Percentiles rank a stretch among this genome's conserved stretches.
phyloP scores from a whole-genome alignment of 805 yeast species.

The Metschnikowia rubicola region DNA sequence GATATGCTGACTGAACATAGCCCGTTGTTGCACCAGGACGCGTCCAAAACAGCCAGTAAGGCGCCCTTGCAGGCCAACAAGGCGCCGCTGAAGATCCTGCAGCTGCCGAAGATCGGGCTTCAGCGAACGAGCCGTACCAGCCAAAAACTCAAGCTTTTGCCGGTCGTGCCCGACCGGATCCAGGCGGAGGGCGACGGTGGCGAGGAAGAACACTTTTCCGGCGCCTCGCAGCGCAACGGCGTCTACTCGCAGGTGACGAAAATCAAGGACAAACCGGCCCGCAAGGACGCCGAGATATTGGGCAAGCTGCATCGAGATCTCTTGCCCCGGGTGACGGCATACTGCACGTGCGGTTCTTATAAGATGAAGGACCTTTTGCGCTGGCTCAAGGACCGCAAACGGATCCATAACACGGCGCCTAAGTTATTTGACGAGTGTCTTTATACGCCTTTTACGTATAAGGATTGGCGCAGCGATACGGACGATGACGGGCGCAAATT shows the following conservation, averaged over 20 bases:
- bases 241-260: conserved; percentile 82
- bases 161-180: conserved; percentile 46
- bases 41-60: background rate
- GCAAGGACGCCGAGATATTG: conserved; percentile 89
- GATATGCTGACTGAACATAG: conserved; percentile 7
- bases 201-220: conserved; percentile 3
- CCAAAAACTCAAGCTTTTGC: conserved; percentile 68
- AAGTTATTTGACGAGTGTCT: conserved; percentile 91
- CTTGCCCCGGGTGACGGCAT: conserved; percentile 92
- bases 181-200: conserved; percentile 11
- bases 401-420: conserved; percentile 74
- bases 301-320: conserved; percentile 83
- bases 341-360: conserved; percentile 92
- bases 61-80: conserved; percentile 21
- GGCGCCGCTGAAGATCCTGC: conserved; percentile 27
- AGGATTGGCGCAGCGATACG: conserved; percentile 61
- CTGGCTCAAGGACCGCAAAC: conserved; percentile 78
- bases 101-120: conserved; percentile 55
- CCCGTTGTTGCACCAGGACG: conserved; percentile 4
- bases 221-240: conserved; percentile 31
- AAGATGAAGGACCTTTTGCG: conserved; percentile 81
- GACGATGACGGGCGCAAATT: conserved; percentile 42
- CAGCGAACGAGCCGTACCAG: conserved; percentile 74
- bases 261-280: conserved; percentile 82
- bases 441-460: conserved; percentile 84